Evolutionary conservation across 495 filamentous ascomycete species (phyloP).

Genomic region (Trichoderma orchidacearum): DNA sequence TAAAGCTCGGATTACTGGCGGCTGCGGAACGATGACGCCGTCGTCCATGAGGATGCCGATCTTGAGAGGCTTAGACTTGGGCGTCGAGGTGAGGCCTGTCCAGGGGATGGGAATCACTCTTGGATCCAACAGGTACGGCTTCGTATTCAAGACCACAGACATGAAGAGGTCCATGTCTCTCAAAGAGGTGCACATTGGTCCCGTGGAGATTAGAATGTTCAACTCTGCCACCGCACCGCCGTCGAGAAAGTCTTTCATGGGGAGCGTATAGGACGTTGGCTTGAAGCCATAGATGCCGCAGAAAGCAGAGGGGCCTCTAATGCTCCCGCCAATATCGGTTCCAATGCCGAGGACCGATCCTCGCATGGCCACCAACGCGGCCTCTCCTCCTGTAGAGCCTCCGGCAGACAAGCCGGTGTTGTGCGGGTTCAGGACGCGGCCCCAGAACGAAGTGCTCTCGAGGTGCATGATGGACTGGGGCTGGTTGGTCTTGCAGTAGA

Average conservation of each 20-base stretch:
- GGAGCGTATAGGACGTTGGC: conserved; percentile 39
- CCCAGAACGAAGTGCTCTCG: conserved; percentile 5
- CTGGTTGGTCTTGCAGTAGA: conserved; percentile 41
- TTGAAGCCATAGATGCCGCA: conserved; percentile 47
- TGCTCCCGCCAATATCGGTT: conserved; percentile 62
- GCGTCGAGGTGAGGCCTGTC: conserved; percentile 22
- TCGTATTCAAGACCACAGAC: conserved; percentile 11
- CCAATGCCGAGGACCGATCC: conserved; percentile 35
- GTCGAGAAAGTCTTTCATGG: conserved; percentile 35
- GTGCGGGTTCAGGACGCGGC: conserved; percentile 32
- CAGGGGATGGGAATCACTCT: conserved; percentile 21
- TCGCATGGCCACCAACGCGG: conserved; percentile 29
- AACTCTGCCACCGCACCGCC: conserved; percentile 12
- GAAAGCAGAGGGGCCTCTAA: conserved; percentile 45
- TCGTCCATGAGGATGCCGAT: conserved; percentile 61
- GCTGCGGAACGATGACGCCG: conserved; percentile 56
- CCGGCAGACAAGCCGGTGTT: conserved; percentile 43
- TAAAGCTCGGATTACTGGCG: conserved; percentile 50
- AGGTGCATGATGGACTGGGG: conserved; percentile 40
- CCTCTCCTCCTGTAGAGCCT: conserved; percentile 50
- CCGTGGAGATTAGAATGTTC: conserved; percentile 16
- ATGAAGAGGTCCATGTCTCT: conserved; percentile 21
- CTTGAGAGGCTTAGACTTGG: conserved; percentile 33
- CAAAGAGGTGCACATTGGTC: conserved; percentile 13
- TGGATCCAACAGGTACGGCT: conserved; percentile 13